Base-by-base conservation (phyloP, 371 early-diverging fungal species). In the Mucor saturninus region DNA sequence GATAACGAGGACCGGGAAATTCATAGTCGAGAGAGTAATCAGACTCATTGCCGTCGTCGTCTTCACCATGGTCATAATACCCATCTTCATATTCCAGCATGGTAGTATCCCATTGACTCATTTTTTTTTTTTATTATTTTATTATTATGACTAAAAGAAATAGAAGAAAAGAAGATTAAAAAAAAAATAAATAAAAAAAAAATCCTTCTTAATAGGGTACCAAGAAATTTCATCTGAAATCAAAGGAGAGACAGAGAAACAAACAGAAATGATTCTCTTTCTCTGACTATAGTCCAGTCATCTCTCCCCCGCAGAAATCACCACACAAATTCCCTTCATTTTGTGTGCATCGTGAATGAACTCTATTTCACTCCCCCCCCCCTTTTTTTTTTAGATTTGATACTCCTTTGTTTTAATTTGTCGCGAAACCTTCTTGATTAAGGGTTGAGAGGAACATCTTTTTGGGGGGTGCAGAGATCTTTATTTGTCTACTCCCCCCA, bases 11-110 rank as follows among this genome's bases (percentile, higher is more conserved):
- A 5, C 80, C 80, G 55, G 69, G 59, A 55, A 71, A 80, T 43
- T 80, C 80, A 42, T 80, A 80, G 35, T 80, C 80, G 2, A 80
- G 55, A 7, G 77, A 76, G 56, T 73, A 80, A 50, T 76, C 75
- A 2, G 80, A 80, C 21, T 67, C 69, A 6, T 50, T 59, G 30
- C 58, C 71, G 35, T 67, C 68, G 30, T 66, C 62, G 31, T 69
- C 70, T 43, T 66, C 54, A 7, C 59, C 30, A 37, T 48, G 2
- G 48, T 59, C 50, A 39, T 58, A 54, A 45, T 65, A 40, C 59
- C 50, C 53, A n/a, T 45, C 10, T 49, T 51, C 51, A 31, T 51
- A 51, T 30, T 51, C 32, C 26, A 32, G 29, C 6, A 26, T 51
- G 26, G 38, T 53, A 3, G 53, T 53, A 32, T 37, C 13, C 32